A percentile compares a stretch with the other conserved stretches of the same genome.
Evolutionary conservation across 2,329 filamentous ascomycete species (phyloP).

Genomic region (Penicillium sp.): DNA sequence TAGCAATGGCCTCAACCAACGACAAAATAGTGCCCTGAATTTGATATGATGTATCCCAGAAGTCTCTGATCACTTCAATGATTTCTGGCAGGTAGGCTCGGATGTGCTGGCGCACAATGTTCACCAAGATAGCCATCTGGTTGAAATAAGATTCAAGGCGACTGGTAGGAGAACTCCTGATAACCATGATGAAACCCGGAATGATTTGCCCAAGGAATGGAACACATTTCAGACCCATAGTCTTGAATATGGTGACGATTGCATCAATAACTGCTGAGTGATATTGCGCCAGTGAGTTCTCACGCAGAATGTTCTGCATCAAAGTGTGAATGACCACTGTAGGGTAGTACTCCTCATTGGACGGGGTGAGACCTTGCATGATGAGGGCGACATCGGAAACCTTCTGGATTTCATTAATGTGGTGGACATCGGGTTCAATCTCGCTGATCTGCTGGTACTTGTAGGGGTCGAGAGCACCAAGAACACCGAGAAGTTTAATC

Average conservation of each 20-base stretch:
- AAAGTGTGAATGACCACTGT: conserved; percentile 97
- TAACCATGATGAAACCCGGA: conserved; percentile 88
- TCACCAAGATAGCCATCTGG: conserved; percentile 87
- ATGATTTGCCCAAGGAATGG: conserved; percentile 93
- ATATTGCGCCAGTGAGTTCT: conserved; percentile 84
- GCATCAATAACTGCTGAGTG: conserved; percentile 95
- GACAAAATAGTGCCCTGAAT: conserved; percentile 90
- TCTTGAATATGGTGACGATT: conserved; percentile 98
- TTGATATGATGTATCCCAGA: conserved; percentile 78
- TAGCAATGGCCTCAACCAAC: conserved; percentile 89
- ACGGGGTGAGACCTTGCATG: conserved; percentile 95
- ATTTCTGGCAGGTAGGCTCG: conserved; percentile 86
- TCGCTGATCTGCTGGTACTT: conserved; percentile 93
- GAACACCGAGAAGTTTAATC: conserved; percentile 92
- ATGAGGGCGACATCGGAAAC: conserved; percentile 95
- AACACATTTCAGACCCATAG: conserved; percentile 91
- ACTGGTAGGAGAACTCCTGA: conserved; percentile 74
- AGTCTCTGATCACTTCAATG: conserved; percentile 81
- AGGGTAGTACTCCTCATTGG: conserved; percentile 97
- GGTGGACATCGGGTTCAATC: conserved; percentile 77
- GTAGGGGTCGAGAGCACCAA: conserved; percentile 93
- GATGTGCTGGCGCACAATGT: conserved; percentile 95
- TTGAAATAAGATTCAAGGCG: conserved; percentile 96
- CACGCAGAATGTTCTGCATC: conserved; percentile 81
- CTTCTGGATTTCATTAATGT: conserved; percentile 63